phyloP scores from a whole-genome alignment of 768 basidiomycete genomes.

The Udeniomyces megalosporus region DNA sequence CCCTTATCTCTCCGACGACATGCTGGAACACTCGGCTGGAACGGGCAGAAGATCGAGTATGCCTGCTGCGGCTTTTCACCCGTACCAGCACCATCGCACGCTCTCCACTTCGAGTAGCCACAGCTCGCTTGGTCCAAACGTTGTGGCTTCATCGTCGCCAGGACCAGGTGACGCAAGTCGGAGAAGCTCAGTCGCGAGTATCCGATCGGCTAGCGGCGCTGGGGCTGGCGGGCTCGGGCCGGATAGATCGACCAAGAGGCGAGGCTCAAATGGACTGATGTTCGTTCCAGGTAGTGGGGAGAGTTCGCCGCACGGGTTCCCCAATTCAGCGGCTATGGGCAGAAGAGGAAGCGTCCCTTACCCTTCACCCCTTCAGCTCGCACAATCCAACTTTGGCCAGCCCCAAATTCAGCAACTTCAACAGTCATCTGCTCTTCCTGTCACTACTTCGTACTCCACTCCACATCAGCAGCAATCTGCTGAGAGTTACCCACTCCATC shows the following conservation, averaged over 20 bases:
- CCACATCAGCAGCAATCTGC: too few relatives aligned
- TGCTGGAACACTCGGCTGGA: too few relatives aligned
- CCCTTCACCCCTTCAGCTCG: not conserved
- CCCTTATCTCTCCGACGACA: too few relatives aligned
- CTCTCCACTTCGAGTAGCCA: not conserved
- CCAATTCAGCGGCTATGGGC: not conserved
- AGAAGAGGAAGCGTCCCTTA: not conserved
- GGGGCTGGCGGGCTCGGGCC: not conserved
- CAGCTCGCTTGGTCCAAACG: not conserved
- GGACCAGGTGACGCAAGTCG: not conserved
- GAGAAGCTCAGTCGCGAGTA: not conserved
- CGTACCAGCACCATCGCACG: not conserved
- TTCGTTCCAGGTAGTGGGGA: not conserved
- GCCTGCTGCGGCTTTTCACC: too few relatives aligned
- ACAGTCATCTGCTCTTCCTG: not conserved
- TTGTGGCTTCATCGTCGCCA: not conserved
- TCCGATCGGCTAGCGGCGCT: not conserved
- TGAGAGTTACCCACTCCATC: too few relatives aligned
- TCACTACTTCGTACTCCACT: too few relatives aligned
- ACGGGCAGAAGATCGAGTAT: too few relatives aligned
- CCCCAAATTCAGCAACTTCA: not conserved
- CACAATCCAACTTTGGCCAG: not conserved
- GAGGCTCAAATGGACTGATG: not conserved
- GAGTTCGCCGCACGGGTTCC: not conserved
- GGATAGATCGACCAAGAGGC: not conserved